Evolutionary conservation across 2,329 filamentous ascomycete species (phyloP).

Genomic region (Diaporthe citri): DNA sequence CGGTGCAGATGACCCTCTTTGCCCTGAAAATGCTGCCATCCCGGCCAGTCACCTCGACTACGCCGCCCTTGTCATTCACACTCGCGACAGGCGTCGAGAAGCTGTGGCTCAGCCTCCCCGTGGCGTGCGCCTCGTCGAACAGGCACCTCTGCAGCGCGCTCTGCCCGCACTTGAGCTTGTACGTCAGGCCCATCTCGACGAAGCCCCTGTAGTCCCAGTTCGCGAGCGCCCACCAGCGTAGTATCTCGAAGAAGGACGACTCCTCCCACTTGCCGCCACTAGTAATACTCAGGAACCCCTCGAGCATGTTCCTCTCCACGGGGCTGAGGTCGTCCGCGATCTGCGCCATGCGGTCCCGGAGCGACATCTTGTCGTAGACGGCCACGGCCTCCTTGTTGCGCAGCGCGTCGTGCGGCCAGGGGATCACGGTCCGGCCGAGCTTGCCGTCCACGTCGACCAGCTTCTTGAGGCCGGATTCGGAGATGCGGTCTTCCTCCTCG

Average conservation of each 20-base stretch:
- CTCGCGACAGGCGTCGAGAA: slow-evolving; percentile 55
- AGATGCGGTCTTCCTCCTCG: slow-evolving; percentile 55
- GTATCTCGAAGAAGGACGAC: slow-evolving; percentile 59
- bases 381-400: slow-evolving; percentile 49
- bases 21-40: slow-evolving; percentile 48
- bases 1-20: slow-evolving; percentile 54
- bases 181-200: slow-evolving; percentile 55
- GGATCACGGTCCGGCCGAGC: slow-evolving; percentile 52
- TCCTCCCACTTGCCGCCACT: slow-evolving; percentile 58
- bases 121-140: slow-evolving; percentile 56
- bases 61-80: slow-evolving; percentile 46
- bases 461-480: slow-evolving; percentile 53
- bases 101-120: slow-evolving; percentile 54
- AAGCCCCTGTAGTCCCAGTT: slow-evolving; percentile 56
- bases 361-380: slow-evolving; percentile 54
- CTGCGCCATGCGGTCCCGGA: slow-evolving; percentile 56
- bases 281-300: slow-evolving; percentile 55
- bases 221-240: slow-evolving; percentile 62
- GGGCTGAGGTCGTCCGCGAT: slow-evolving; percentile 54
- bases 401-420: slow-evolving; percentile 54
- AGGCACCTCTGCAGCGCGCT: slow-evolving; percentile 59
- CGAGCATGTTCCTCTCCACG: slow-evolving; percentile 55
- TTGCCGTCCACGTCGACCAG: slow-evolving; percentile 61
- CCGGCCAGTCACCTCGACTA: slow-evolving; percentile 51
- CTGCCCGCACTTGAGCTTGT: slow-evolving; percentile 58